Percentiles rank a stretch among this genome's conserved stretches.
These are phyloP conservation scores for Teratosphaeria gauchensis DNA, from an alignment of 2,329 filamentous ascomycete species.

Conservation along the genomic window DNA sequence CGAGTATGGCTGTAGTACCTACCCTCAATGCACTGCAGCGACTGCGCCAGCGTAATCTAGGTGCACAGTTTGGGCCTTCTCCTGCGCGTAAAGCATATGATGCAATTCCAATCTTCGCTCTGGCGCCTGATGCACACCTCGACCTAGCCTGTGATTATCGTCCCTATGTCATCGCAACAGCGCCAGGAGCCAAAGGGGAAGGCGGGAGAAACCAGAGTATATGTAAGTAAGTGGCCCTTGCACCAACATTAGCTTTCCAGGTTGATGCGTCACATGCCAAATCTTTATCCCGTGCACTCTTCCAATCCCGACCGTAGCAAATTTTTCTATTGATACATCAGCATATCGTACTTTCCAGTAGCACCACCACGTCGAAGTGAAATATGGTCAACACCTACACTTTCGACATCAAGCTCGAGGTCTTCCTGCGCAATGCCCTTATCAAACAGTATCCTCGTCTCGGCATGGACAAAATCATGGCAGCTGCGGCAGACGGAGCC, in stretches of 20 bases:
- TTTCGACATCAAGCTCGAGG: not conserved
- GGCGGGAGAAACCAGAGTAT: not conserved
- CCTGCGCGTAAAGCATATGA: too few species aligned
- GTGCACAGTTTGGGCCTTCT: too few species aligned
- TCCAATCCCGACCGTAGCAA: not conserved
- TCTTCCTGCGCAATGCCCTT: not conserved
- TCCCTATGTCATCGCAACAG: too few species aligned
- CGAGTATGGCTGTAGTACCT: not conserved
- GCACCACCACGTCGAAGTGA: not conserved
- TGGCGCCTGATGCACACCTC: too few species aligned
- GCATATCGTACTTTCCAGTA: not conserved
- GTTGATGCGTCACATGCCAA: not conserved
- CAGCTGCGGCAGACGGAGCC: not conserved
- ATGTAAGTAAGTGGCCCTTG: not conserved
- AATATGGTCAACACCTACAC: not conserved
- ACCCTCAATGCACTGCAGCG: not conserved
- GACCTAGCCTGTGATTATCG: too few species aligned
- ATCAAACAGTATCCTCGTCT: not conserved
- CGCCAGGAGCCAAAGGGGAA: too few species aligned
- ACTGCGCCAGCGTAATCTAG: too few species aligned
- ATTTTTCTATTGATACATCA: not conserved
- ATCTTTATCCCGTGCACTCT: not conserved
- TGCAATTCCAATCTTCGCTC: too few species aligned
- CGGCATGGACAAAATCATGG: not conserved
- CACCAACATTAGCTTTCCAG: not conserved